Base-by-base conservation (phyloP, 1,284 basidiomycete genomes). In the Caloboletus firmus region DNA sequence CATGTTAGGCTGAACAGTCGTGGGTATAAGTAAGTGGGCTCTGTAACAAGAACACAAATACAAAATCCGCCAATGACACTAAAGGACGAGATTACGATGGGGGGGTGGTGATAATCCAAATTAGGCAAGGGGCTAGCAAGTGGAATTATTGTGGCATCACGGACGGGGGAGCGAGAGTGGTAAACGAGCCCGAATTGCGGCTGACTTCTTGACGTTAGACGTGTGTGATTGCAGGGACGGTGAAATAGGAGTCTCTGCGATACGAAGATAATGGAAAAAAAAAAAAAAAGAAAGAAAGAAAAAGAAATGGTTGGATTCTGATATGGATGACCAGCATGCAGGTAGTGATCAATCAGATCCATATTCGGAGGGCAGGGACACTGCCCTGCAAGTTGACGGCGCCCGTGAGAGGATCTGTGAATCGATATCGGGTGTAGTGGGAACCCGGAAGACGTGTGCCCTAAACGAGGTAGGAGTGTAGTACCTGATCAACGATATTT, bases 331-430 rank as follows among this genome's bases (percentile, higher is more conserved):
- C 40, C 65, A 36, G n/a, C 24, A 22, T 26, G 37, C 20, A 20
- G 4, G 22, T 0, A 37, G 43, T 24, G 49, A 61, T 51, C 20
- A 43, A 59, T 49, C 17, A 51, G 45, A 59, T 53, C 45, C 44
- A 44, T 36, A 42, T 44, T 34, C 5, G 37, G 34, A 22, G 10
- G 42, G 42, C 11, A 51, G 35, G 6, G 13, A 12, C 5, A 47
- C 51, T 55, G 41, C 63, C 49, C 2, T 22, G 13, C 15, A 43
- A 24, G 49, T 10, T 26, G 30, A 41, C n/a, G 35, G 51, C 39
- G 32, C 39, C 46, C 62, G 63, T 68, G 66, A 64, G 65, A 66
- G 64, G 51, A 65, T 65, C 62, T 54, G 62, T 54, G 52, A 53
- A 60, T 51, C 50, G 50, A 53, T 46, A 45, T 26, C 36, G 48